phyloP scores from a whole-genome alignment of 2,329 filamentous ascomycete species.

The Sporothrix pseudoabietina region DNA sequence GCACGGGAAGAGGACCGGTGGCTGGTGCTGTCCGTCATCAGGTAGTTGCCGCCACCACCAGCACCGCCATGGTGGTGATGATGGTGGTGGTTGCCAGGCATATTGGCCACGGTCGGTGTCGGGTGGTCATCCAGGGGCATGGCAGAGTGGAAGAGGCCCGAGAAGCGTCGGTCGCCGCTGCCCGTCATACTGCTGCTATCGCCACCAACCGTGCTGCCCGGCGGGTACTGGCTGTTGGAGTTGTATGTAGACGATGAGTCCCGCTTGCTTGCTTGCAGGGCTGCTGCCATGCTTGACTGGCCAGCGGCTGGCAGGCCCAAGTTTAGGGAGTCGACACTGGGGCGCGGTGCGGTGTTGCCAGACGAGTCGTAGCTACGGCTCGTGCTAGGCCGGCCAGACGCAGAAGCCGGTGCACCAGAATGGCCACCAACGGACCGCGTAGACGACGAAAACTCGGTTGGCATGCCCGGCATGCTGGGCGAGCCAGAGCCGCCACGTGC shows the following conservation, averaged over 20 bases:
- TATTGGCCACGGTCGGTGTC: conserved; percentile 38
- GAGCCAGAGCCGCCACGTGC: conserved; percentile 51
- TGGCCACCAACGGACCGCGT: conserved; percentile 47
- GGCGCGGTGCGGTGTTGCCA: conserved; percentile 31
- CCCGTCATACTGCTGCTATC: conserved; percentile 1
- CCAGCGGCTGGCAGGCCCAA: conserved; percentile 53
- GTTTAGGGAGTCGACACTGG: conserved; percentile 35
- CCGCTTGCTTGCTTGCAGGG: conserved; percentile 42
- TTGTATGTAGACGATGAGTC: conserved; percentile 60
- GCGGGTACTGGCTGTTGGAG: conserved; percentile 50
- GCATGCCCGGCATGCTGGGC: conserved; percentile 50
- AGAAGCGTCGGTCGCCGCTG: conserved; percentile 55
- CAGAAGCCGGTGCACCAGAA: background rate
- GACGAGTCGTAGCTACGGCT: conserved; percentile 62
- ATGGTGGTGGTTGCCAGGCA: background rate
- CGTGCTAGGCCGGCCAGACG: conserved; percentile 57
- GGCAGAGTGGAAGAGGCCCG: conserved; percentile 82
- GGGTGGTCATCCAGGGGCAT: conserved; percentile 69
- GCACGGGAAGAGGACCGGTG: conserved; percentile 59
- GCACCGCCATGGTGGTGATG: conserved; percentile 34
- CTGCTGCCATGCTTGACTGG: conserved; percentile 43
- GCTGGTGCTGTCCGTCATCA: conserved; percentile 23
- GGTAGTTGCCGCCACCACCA: conserved; percentile 45
- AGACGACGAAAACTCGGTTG: conserved; percentile 37
- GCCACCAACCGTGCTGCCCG: conserved; percentile 40